Evolutionary conservation across 805 yeast species (phyloP).

Genomic region (Saccharomyces jurei): DNA sequence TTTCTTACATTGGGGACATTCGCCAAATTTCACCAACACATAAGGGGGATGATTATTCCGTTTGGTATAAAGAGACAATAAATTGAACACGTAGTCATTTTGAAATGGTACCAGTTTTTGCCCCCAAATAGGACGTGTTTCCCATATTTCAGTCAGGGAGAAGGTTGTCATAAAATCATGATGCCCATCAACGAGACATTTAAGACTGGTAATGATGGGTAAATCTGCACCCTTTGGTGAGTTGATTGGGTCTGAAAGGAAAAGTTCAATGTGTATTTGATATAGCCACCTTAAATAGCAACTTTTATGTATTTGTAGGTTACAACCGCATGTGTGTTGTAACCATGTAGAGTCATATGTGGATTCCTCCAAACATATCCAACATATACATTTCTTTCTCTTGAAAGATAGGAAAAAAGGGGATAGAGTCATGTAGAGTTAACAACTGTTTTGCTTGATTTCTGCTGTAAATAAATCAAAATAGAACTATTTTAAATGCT

Average conservation of each 20-base stretch:
- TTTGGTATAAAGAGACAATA: neutral
- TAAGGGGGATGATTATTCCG: constrained; percentile 8
- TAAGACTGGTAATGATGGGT: neutral
- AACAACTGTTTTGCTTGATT: too few relatives aligned
- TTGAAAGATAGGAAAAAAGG: neutral
- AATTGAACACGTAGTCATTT: neutral
- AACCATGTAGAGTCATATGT: constrained; percentile 15
- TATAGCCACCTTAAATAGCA: constrained; percentile 23
- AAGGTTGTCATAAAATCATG: neutral
- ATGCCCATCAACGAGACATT: neutral
- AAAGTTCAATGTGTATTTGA: constrained; percentile 5
- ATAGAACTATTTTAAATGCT: neutral
- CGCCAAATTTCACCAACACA: constrained; percentile 5
- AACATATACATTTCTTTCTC: constrained; percentile 15
- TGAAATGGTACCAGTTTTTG: neutral
- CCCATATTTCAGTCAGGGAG: neutral
- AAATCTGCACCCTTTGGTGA: neutral
- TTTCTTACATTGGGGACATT: constrained; percentile 19
- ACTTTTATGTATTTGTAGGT: constrained; percentile 24
- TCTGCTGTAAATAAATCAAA: neutral
- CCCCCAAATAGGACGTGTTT: neutral
- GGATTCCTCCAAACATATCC: constrained; percentile 27
- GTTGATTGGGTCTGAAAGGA: neutral
- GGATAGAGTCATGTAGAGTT: neutral
- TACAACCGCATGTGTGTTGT: constrained; percentile 25